Percentiles rank a stretch among this genome's conserved stretches.
Evolutionary conservation across 768 basidiomycete genomes (phyloP).

Genomic region (Pulveroboletus sp.): DNA sequence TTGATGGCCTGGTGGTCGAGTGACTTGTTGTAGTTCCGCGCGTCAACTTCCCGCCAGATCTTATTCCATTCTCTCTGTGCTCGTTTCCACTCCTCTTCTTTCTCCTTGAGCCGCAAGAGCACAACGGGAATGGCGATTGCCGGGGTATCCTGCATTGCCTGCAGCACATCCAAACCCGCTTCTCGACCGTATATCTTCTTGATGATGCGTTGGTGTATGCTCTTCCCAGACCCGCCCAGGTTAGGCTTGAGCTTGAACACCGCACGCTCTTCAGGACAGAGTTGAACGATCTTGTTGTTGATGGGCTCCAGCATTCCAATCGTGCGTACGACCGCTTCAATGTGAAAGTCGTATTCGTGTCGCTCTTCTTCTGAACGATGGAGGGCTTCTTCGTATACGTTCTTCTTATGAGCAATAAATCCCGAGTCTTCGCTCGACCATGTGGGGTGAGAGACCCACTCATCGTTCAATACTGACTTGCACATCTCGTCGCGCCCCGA

Average conservation of each 20-base stretch:
- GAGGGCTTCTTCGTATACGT: slow-evolving; percentile 92
- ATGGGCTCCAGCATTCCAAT: slow-evolving; percentile 90
- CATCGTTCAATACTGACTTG: slow-evolving; percentile 91
- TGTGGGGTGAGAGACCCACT: slow-evolving; percentile 97
- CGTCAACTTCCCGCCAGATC: slow-evolving; percentile 96
- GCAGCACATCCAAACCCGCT: slow-evolving; percentile 72
- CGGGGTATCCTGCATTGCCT: slow-evolving; percentile 90
- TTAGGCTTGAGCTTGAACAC: slow-evolving; percentile 87
- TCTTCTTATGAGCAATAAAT: slow-evolving; percentile 88
- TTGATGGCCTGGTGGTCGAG: slow-evolving; percentile 90
- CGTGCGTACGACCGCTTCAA: slow-evolving; percentile 90
- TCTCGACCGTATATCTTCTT: slow-evolving; percentile 97
- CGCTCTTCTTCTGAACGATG: slow-evolving; percentile 97
- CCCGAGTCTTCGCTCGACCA: slow-evolving; percentile 94
- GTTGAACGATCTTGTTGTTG: slow-evolving; percentile 76
- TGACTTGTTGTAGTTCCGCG: slow-evolving; percentile 88
- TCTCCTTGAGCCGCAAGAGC: slow-evolving; percentile 82
- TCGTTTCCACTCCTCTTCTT: slow-evolving; percentile 98
- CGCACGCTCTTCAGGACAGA: slow-evolving; percentile 72
- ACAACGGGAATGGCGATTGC: slow-evolving; percentile 87
- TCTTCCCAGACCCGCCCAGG: slow-evolving; percentile 76
- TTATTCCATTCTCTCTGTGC: slow-evolving; percentile 98
- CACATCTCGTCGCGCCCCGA: slow-evolving; percentile 98
- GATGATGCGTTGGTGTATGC: slow-evolving; percentile 87
- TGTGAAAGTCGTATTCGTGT: slow-evolving; percentile 98